These are phyloP conservation scores for Carpinus viminea DNA, from an alignment of 306 rosid species.

Conservation along the genomic window DNA sequence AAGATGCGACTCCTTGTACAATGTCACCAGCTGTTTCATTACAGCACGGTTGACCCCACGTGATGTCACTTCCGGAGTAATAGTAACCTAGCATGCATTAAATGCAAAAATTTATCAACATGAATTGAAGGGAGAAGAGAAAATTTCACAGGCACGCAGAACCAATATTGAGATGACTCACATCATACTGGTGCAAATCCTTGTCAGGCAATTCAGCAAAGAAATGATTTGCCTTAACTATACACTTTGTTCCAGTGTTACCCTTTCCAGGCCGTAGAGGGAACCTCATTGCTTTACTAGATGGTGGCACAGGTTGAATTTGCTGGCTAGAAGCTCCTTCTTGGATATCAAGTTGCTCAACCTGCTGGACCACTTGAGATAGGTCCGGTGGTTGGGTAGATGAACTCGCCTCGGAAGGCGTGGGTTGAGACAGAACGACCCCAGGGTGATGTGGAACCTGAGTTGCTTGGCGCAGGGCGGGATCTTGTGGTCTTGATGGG, in stretches of 20 bases:
- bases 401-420: constrained; percentile 60
- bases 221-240: constrained; percentile 93
- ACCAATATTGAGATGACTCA: constrained; percentile 39
- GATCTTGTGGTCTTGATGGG: constrained; percentile 60
- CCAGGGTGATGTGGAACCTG: constrained; percentile 61
- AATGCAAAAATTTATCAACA: neutral
- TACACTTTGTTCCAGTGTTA: constrained; percentile 53
- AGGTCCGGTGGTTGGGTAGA: constrained; percentile 49
- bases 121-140: neutral
- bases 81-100: constrained; percentile 61
- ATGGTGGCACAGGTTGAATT: constrained; percentile 51
- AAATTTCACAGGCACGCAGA: neutral
- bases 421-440: constrained; percentile 51
- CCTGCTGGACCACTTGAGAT: constrained; percentile 36
- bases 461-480: constrained; percentile 99
- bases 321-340: constrained; percentile 45
- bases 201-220: constrained; percentile 86
- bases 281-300: constrained; percentile 87
- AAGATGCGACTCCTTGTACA: constrained; percentile 71
- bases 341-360: constrained; percentile 40
- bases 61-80: constrained; percentile 83
- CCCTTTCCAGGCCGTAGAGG: constrained; percentile 97
- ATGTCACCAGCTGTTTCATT: constrained; percentile 69
- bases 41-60: constrained; percentile 93
- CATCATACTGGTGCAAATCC: constrained; percentile 96